Base-by-base conservation (phyloP, 768 basidiomycete genomes). In the Lepiota brunneoincarnata region DNA sequence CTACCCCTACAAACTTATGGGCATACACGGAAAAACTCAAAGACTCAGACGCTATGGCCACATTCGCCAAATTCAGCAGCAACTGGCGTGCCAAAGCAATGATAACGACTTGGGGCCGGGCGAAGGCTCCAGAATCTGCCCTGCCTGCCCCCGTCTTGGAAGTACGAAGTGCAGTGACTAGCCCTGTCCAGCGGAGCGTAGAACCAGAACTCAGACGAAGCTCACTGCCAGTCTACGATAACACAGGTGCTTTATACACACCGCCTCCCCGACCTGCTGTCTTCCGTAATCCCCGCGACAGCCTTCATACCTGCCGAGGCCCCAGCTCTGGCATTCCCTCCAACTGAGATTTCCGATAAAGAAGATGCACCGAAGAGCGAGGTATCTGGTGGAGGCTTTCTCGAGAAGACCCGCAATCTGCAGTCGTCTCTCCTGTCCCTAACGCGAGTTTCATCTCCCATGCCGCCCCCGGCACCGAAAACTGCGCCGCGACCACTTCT, bases 61-160 rank as follows among this genome's bases (percentile, higher is more conserved):
- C 80, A 1, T 68, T 91, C 14, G 75, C 90, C 2, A 92, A 89
- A 69, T 83, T 79, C 50, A 84, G 88, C 67, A 86, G 79, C 21
- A 91, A 91, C 57, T 88, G 84, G 85, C 79, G 81, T 17, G 87
- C 87, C 17, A 84, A 76, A 59, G 83, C 84, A 14, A 61, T 84
- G 41, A 59, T 77, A 51, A 71, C 71, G n/a, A 58, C 72, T 21
- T 79, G 77, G 78, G 66, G 70, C 24, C 59, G 61, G 26, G 57
- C 53, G n/a, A 54, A 40, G 36, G 44, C 47, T 6, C 28, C 41
- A 15, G 51, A 42, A 18, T n/a, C 49, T 37, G 40, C 49, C 11
- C 47, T 38, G 12, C 18, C 51, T n/a, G 3, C 26, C n/a, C 21
- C 39, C 10, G 35, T 45, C 18, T 46, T n/a, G 18, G 41, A 41